Evolutionary conservation across 2,329 filamentous ascomycete species (phyloP), one percentile per base, ranked within the genome.

Genomic region (Fusarium nygamai): DNA sequence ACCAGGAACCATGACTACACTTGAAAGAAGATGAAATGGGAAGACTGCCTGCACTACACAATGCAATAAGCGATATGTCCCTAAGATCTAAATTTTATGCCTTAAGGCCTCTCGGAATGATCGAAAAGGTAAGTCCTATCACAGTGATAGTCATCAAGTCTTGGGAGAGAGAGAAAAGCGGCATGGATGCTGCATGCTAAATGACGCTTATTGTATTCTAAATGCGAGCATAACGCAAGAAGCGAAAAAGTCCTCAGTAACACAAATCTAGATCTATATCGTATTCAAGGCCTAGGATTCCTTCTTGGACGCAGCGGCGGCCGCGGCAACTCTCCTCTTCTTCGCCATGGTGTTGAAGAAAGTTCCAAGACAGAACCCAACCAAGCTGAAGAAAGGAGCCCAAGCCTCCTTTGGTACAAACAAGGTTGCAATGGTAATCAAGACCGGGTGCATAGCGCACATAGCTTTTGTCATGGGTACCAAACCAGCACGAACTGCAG

Each of bases 221-320:
- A 19, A 19, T 41, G 20, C 14, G 20, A 41, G 34, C 20, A 56
- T 29, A 19, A 56, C 16, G 8, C 51, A 19, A 41, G 20, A 41
- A 41, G 24, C 20, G 16, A n/a, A 22, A 8, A 41, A 19, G 14
- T 31, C 14, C 20, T 41, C 20, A 9, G 20, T 5, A 29, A n/a
- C 20, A 41, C 8, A n/a, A 41, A 29, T 38, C 17, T 38, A 38
- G 36, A 20, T 38, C 36, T 20, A 13, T 9, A 39, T 22, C 11
- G 6, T 14, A n/a, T 9, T 20, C 9, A 38, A 38, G 36, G 36
- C 36, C 6, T 41, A 41, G 9, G 34, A 41, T 14, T 56, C 34
- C 51, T 56, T 56, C 51, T 56, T 39, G 14, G 51, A 56, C 41
- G 51, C 51, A 3, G 51, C 51, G 89, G 62, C 50, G 6, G 61